Base-by-base conservation (phyloP, 257 asterid species). In the Verbena officinalis region DNA sequence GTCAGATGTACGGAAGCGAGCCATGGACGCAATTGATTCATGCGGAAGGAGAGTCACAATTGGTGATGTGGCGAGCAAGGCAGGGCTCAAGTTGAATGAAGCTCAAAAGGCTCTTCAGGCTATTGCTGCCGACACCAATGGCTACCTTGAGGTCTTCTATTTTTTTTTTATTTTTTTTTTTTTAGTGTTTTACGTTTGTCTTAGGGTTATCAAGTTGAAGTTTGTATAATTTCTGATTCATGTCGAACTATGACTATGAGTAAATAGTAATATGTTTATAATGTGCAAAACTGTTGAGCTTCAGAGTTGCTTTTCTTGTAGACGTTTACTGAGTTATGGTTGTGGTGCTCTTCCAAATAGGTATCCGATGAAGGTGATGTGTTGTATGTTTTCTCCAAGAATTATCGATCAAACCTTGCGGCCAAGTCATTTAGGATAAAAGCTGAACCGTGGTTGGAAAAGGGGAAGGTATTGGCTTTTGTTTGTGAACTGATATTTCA, bases 351-450 rank as follows among this genome's bases (percentile, higher is more conserved):
- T 78, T 24, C 54, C 30, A 19, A 46, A 72, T 74, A 93, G 99
- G 99, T 93, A 16, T 93, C 99, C 13, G 92, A 86, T 77, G 97
- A 93, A 67, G 99, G 99, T 31, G 99, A 93, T 74, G 90, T 93
- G 14, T 72, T 93, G 15, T 93, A 90, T 80, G 96, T 81, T 39
- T 87, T 93, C 59, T 95, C 95, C 3, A 85, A 78, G 70, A 88
- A 84, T 75, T 93, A 86, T 73, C 85, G 86, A 48, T 55, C 95
- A 23, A 87, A 86, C 81, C 97, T 93, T 34, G 76, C 84, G 21
- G 83, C 96, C 19, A 93, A 90, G 86, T 90, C 97, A 11, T 75
- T 90, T 48, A 74, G 79, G 86, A 78, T 93, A 14, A 93, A 73
- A 46, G 55, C 80, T 49, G 98, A 93, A 74, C 98, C 98, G 33